Base-by-base conservation (phyloP, 1,284 basidiomycete species). In the Ganoderma boninense region DNA sequence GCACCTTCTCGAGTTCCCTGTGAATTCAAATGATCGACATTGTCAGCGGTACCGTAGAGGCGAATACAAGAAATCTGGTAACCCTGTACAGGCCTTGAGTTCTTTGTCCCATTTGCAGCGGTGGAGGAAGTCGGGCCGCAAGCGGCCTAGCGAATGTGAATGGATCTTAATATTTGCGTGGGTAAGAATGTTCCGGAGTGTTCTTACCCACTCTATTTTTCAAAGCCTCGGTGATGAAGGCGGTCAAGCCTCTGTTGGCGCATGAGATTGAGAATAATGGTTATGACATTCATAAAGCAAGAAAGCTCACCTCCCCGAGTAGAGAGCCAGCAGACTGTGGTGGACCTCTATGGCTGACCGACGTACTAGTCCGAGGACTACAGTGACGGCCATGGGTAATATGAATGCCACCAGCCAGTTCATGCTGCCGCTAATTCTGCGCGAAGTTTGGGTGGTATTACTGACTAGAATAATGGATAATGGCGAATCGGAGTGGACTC, bases 51-150 rank as follows among this genome's bases (percentile, higher is more conserved):
- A 54, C 26, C 7, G 13, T 8, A 32, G 4, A 8, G 14, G 66
- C 16, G 23, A 57, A 2, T 4, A 26, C 13, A 57, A 26, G 14
- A 23, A 35, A 57, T 14, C 4, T 10, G 26, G 46, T 38, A 74
- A 90, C 88, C 90, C 92, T 23, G 87, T 86, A 77, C 92, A 93
- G 46, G 80, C 79, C 68, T 84, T 76, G 0, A 83, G 66, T 0
- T 79, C 76, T 8, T 82, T 80, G 66, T 89, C 86, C 88, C 89
- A 93, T 73, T 86, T 83, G 75, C 91, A 92, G 38, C 91, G 85
- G 14, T 85, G 82, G 56, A 93, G 84, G 75, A 93, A 93, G 77
- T 93, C 92, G 0, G 92, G 92, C 16, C 92, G 84, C 18, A 93
- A 80, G 20, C 91, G 84, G 57, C 91, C 90, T 91, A 67, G 8